Evolutionary conservation across 75 land plant genomes (phyloP), one percentile per base, ranked within the genome.

Genomic region (Gnetum montanum): DNA sequence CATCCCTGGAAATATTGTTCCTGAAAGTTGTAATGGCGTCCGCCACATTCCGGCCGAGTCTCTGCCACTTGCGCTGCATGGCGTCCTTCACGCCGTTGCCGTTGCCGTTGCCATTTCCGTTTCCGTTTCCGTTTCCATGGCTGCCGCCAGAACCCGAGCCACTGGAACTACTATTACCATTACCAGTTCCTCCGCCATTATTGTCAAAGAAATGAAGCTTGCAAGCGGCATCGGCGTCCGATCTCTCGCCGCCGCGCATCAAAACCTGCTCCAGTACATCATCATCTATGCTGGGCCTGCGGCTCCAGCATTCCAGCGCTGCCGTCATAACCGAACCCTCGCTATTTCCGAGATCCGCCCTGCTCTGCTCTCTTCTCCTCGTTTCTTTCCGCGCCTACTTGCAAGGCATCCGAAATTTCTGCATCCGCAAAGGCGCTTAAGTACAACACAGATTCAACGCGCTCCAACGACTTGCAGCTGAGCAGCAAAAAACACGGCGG

Each of bases 251-350:
- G 30, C 57, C 70, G 44, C 70, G 58, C 80, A 84, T 73, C 53
- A 80, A 60, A 6, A 70, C 88, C 46, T 80, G 80, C 70, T 80
- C 88, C 59, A 76, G 74, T 67, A 70, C 45, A 45, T 84, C 88
- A 44, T 84, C 88, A 36, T 84, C 88, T 8, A 78, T 80, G 70
- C 84, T 84, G 3, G 80, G 52, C 8, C 80, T 59, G 18, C 88
- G 67, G 7, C 83, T 75, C 88, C 88, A 84, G 64, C 88, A 84
- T 54, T 80, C 84, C 29, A 84, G 46, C 4, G 88, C 84, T 6
- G 80, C 80, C 3, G 80, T 77, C 84, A 80, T 84, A 48, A 50
- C 44, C n/a, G 37, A 40, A 19, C 13, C 26, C 31, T 30, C 22
- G n/a, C n/a, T n/a, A n/a, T n/a, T 53, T 1, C 34, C 24, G 20